Evolutionary conservation across 2,329 filamentous ascomycete genomes (phyloP).

Genomic region (Myrmaecium sp.): DNA sequence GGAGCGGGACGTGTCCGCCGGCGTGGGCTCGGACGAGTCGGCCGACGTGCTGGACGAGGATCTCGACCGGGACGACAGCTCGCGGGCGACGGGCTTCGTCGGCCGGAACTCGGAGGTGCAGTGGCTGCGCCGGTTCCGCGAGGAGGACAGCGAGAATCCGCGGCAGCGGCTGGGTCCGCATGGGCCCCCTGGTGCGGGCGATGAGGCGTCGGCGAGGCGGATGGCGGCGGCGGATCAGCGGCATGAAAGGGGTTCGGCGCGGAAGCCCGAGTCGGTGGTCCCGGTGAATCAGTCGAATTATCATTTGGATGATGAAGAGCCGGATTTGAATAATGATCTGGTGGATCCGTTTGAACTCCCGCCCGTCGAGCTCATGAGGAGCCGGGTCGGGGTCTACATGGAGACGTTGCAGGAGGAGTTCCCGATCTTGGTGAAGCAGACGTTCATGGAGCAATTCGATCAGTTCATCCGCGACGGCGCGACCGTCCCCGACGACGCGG

Average conservation of each 20-base stretch:
- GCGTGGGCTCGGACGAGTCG: slow-evolving; percentile 12
- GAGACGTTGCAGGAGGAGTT: slow-evolving; percentile 21
- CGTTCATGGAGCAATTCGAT: slow-evolving; percentile 16
- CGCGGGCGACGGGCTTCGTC: slow-evolving; percentile 12
- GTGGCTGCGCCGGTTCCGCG: slow-evolving; percentile 12
- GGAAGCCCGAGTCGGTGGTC: slow-evolving; percentile 2
- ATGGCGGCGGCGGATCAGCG: slow-evolving; percentile 4
- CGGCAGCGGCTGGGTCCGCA: slow-evolving; percentile 5
- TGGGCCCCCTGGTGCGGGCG: slow-evolving; percentile 8
- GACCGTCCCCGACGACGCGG: slow-evolving; percentile 6
- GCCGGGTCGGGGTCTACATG: slow-evolving; percentile 19
- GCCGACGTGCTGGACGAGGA: slow-evolving; percentile 12
- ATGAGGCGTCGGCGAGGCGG: slow-evolving; percentile 6
- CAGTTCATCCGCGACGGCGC: slow-evolving; percentile 13
- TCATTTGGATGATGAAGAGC: slow-evolving; percentile 14
- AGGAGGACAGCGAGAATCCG: slow-evolving; percentile 5
- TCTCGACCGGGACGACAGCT: slow-evolving; percentile 8
- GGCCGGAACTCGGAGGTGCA: slow-evolving; percentile 11
- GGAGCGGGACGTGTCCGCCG: slow-evolving; percentile 10
- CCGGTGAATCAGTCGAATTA: slow-evolving; percentile 17
- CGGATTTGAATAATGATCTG: slow-evolving; percentile 11
- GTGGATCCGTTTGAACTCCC: slow-evolving; percentile 19
- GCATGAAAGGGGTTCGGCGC: slow-evolving; percentile 1
- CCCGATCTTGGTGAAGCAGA: slow-evolving; percentile 19
- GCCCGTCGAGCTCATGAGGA: slow-evolving; percentile 12